Evolutionary conservation across 208 protist species (phyloP).

Genomic region (Leishmania mexicana): DNA sequence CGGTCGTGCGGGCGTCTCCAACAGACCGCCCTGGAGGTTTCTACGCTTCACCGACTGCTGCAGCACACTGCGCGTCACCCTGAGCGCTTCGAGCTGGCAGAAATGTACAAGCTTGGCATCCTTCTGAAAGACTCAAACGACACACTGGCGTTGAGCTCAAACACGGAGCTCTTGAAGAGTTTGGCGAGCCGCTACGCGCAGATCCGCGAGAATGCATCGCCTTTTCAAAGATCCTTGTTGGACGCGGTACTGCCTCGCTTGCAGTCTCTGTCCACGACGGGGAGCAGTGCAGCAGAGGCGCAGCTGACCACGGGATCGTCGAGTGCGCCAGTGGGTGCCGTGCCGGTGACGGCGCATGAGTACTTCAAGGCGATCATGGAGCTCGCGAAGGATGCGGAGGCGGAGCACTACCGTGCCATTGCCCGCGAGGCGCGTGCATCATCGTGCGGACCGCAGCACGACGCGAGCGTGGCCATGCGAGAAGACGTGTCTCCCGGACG

Average conservation of each 20-base stretch:
- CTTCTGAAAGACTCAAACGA: constrained; percentile 27
- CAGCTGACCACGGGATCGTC: background rate
- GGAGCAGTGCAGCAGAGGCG: background rate
- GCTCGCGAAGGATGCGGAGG: constrained; percentile 28
- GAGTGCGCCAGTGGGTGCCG: background rate
- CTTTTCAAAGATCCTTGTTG: constrained; percentile 30
- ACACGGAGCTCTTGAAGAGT: background rate
- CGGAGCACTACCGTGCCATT: constrained; percentile 18
- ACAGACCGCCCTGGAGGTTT: background rate
- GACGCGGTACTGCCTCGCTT: constrained; percentile 22
- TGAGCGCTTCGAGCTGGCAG: constrained; percentile 19
- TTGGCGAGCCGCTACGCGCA: constrained; percentile 16
- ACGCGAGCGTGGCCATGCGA: background rate
- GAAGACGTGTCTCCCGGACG: background rate
- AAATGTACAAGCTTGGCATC: constrained; percentile 31
- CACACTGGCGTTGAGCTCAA: constrained; percentile 8
- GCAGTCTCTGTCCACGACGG: background rate
- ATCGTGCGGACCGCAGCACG: background rate
- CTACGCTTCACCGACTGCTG: constrained; percentile 9
- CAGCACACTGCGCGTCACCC: constrained; percentile 17
- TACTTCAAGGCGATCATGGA: constrained; percentile 39
- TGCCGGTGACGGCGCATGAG: constrained; percentile 14
- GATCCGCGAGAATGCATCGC: constrained; percentile 14
- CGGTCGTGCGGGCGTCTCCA: constrained; percentile 4
- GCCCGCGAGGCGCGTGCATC: background rate